Conservation (phyloP, 2,329 filamentous ascomycete species). For the Ascochyta clinopodiicola region DNA sequence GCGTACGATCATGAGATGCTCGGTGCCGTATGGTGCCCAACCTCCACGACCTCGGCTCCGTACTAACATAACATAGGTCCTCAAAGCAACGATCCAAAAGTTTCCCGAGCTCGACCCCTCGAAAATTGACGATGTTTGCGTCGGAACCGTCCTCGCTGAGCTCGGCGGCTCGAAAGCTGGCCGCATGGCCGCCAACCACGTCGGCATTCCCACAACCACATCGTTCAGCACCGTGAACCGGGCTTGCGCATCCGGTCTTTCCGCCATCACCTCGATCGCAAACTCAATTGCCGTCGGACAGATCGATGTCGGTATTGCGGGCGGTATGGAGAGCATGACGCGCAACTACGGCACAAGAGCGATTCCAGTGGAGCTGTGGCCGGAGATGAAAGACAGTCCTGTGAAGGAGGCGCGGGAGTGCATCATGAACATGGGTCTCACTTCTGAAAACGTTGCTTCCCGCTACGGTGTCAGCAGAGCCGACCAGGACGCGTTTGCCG, state of each 20-base stretch:
- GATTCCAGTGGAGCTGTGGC: constrained; percentile 85
- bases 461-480: constrained; percentile 74
- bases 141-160: constrained; percentile 89
- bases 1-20: constrained; percentile 92
- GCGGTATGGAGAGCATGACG: constrained; percentile 97
- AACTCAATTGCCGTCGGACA: constrained; percentile 76
- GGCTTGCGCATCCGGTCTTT: constrained; percentile 80
- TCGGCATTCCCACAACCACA: constrained; percentile 74
- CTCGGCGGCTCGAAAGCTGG: constrained; percentile 90
- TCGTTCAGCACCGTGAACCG: constrained; percentile 88
- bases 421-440: constrained; percentile 93
- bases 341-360: constrained; percentile 83
- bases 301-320: constrained; percentile 78
- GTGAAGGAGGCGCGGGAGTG: constrained; percentile 79
- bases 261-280: constrained; percentile 76
- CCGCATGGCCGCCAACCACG: constrained; percentile 88
- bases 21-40: constrained; percentile 56
- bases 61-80: constrained; percentile 48
- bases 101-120: constrained; percentile 75
- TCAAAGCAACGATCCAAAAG: constrained; percentile 72
- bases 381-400: constrained; percentile 68
- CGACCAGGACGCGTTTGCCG: constrained; percentile 86
- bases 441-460: constrained; percentile 84
- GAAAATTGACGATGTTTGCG: constrained; percentile 78
- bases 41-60: no score